Base-by-base conservation (phyloP, 2,329 filamentous ascomycete species). In the Shiraia bambusicola region DNA sequence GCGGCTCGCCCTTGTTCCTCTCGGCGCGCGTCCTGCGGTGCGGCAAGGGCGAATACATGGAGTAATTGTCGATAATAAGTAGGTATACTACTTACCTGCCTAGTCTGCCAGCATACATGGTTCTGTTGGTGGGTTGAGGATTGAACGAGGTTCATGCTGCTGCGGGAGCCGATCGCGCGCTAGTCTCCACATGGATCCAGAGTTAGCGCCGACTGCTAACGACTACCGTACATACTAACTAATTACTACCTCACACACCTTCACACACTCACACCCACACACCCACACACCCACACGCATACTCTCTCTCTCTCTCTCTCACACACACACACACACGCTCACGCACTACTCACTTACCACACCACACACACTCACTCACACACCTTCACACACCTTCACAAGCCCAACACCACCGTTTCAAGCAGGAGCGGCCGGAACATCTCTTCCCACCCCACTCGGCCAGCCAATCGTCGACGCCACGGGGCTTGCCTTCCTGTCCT, bases 381-480 rank as follows among this genome's bases (percentile, higher is more conserved):
- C 19, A 22, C 15, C 24, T 10, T 12, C 40, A 37, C 30, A 30
- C 43, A 29, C 44, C 51, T 37, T 29, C 40, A 28, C 16, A 29
- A 26, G 36, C 34, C 15, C 35, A 28, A 22, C 42, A 27, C 39
- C 13, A 37, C 36, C 15, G 24, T 36, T 31, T 27, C 17, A 35
- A 36, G 31, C 28, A 28, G 15, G 34, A n/a, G 36, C 16, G 46
- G 38, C 30, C 26, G 26, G 33, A 39, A 37, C 29, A 34, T 42
- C 42, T 44, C 49, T 40, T 34, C 13, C 42, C 42, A 37, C 29
- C 17, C 22, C 19, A 34, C 31, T 41, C 46, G 43, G 43, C 25
- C 42, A 40, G 42, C 64, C 63, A 65, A 67, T 64, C 63, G 47
- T 42, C 31, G 31, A 45, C 49, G 47, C 56, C 59, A 48, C 58